Percentiles rank a stretch among this genome's conserved stretches.
phyloP scores from a whole-genome alignment of 495 filamentous ascomycete genomes.

The Hypoxylon cercidicola region DNA sequence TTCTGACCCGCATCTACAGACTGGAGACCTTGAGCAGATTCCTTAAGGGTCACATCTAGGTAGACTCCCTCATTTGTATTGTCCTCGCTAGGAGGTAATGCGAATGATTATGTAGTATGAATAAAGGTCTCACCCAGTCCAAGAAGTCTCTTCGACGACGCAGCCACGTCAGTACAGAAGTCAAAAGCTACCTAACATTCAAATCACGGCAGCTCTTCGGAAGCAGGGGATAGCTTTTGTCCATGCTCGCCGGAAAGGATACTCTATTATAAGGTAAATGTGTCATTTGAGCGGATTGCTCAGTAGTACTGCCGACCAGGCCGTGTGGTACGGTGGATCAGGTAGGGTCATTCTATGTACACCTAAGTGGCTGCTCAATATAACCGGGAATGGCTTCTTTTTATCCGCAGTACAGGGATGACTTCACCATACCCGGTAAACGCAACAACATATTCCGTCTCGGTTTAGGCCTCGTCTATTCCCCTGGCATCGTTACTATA shows the following conservation, averaged over 20 bases:
- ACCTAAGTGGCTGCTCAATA: constrained; percentile 31
- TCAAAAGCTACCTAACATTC: not conserved
- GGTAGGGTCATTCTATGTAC: not conserved
- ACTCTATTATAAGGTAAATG: constrained; percentile 27
- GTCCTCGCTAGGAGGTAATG: constrained; percentile 38
- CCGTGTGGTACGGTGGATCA: not conserved
- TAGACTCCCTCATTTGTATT: constrained; percentile 33
- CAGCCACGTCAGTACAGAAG: not conserved
- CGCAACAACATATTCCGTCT: constrained; percentile 42
- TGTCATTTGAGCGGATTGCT: constrained; percentile 19
- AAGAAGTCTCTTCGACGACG: not conserved
- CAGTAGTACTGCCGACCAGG: constrained; percentile 25
- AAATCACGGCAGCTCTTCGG: not conserved
- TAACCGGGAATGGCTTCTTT: constrained; percentile 40
- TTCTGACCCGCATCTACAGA: constrained; percentile 43
- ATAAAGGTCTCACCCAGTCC: constrained; percentile 16
- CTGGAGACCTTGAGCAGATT: constrained; percentile 34
- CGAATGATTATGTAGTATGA: constrained; percentile 39
- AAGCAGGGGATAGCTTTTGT: not conserved
- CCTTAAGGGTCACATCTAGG: constrained; percentile 27
- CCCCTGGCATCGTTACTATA: constrained; percentile 19
- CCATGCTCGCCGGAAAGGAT: not conserved
- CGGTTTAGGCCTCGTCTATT: constrained; percentile 26
- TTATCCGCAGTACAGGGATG: constrained; percentile 37
- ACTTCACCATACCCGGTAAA: constrained; percentile 24